Conservation (phyloP, 352 stramenopile genomes). For the Phytophthora fragariaefolia region DNA sequence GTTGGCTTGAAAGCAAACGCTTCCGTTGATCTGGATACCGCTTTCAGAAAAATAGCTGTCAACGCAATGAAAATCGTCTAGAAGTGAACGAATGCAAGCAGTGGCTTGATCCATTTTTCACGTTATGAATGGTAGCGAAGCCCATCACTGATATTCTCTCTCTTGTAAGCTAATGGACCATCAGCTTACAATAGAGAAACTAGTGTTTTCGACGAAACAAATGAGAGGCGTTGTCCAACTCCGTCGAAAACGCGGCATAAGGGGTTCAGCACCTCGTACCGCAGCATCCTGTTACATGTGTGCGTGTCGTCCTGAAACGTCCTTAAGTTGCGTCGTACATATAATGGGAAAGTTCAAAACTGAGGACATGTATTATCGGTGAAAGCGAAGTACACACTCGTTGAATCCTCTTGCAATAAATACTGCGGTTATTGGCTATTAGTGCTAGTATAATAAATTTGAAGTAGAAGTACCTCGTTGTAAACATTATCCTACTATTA, state of each 20-base stretch:
- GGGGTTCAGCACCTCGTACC: conserved; percentile 28
- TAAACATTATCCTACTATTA: too few relatives aligned
- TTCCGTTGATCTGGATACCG: conserved; percentile 4
- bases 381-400: too few relatives aligned
- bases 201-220: conserved; percentile 25
- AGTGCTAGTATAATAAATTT: neutral
- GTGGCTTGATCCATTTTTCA: conserved; percentile 38
- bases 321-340: conserved; percentile 19
- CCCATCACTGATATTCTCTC: conserved; percentile 10
- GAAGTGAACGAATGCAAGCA: conserved; percentile 25
- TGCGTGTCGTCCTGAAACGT: conserved; percentile 5
- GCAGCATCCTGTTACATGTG: conserved; percentile 16
- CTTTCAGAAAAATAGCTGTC: conserved; percentile 19
- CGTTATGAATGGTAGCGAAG: conserved; percentile 23
- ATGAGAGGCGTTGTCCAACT: conserved; percentile 27
- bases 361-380: too few relatives aligned
- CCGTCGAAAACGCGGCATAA: conserved; percentile 18
- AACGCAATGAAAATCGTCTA: conserved; percentile 30
- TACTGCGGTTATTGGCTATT: too few relatives aligned
- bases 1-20: conserved; percentile 14
- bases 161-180: conserved; percentile 15
- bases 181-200: conserved; percentile 11
- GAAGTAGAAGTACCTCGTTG: neutral
- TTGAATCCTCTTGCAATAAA: too few relatives aligned
- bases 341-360: neutral